Evolutionary conservation across 2,329 filamentous ascomycete genomes (phyloP), one percentile per base, ranked within the genome.

Genomic region (Scopulariopsis brevicaulis): DNA sequence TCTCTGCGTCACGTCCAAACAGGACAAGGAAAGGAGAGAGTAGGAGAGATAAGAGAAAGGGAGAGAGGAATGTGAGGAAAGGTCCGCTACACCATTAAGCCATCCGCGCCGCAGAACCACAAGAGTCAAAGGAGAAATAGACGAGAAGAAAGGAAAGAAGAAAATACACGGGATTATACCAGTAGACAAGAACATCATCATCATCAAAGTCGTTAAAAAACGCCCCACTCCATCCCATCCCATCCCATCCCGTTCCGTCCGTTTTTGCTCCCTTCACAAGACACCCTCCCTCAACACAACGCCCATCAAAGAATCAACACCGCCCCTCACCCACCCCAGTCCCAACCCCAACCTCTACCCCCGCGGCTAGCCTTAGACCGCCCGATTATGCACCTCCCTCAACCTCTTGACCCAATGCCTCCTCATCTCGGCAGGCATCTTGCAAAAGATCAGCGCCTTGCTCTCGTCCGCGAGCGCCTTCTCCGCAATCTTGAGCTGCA

Each of bases 371-470:
- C n/a, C n/a, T 55, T 14, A 58, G 5, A 40, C 12, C 24, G 20
- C 40, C 18, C 32, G 50, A 22, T 60, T 62, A 34, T 75, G 72
- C 54, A 74, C 67, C 62, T 82, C 79, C 28, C 78, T 68, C 58
- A 82, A 68, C 58, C 77, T 69, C 63, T 73, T 76, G 2, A 84
- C 76, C 81, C 81, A 84, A 63, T 83, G 80, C 60, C 75, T 72
- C 54, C 80, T 71, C 60, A 84, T 67, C 12, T 67, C 65, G 2
- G 72, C 68, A 0, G 80, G 77, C 79, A 83, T 83, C 69, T 83
- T 83, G 70, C 80, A 82, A 62, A 83, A 84, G 50, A 83, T 75
- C 73, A 83, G 78, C 34, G 81, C 81, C 65, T 81, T 83, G 64
- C 77, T 79, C 61, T 82, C 77, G 62, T 83, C 78, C n/a, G 78